phyloP scores from a whole-genome alignment of 805 yeast genomes.

The Kluyveromyces lactis region DNA sequence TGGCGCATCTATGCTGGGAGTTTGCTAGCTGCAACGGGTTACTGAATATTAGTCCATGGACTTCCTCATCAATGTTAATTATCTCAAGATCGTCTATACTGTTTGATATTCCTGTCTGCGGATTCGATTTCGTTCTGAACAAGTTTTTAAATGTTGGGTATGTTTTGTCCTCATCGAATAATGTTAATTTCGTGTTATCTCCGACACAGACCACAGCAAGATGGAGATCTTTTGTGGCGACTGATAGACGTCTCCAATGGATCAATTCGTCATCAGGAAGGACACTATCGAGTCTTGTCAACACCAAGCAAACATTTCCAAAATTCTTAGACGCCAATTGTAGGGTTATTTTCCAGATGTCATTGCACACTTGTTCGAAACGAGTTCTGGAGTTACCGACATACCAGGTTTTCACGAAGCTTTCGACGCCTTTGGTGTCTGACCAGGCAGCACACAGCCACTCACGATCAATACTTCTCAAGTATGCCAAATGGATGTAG shows the following conservation, averaged over 20 bases:
- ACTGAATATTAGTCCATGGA: conserved; percentile 51
- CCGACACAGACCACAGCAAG: conserved; percentile 65
- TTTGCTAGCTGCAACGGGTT: conserved; percentile 59
- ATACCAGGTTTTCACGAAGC: conserved; percentile 59
- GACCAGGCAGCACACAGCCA: conserved; percentile 91
- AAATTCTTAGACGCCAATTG: conserved; percentile 35
- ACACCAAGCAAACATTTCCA: conserved; percentile 50
- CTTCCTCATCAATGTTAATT: conserved; percentile 42
- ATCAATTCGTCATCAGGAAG: conserved; percentile 76
- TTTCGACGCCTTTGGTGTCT: conserved; percentile 66
- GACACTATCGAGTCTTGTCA: conserved; percentile 64
- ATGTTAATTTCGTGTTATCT: conserved; percentile 41
- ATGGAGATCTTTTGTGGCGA: conserved; percentile 46
- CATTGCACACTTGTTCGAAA: conserved; percentile 54
- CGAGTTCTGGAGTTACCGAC: conserved; percentile 29
- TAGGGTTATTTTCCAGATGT: conserved; percentile 55
- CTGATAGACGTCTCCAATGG: conserved; percentile 69
- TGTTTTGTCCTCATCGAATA: conserved; percentile 27
- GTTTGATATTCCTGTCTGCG: not conserved
- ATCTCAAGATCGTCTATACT: conserved; percentile 28
- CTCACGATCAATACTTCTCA: conserved; percentile 66
- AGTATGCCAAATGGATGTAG: conserved; percentile 78
- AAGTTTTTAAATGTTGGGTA: conserved; percentile 29
- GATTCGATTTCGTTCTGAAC: conserved; percentile 19
- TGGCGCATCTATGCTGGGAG: conserved; percentile 61